Base-by-base conservation (phyloP, 345 rosid species). In the Nasturtium officinale region DNA sequence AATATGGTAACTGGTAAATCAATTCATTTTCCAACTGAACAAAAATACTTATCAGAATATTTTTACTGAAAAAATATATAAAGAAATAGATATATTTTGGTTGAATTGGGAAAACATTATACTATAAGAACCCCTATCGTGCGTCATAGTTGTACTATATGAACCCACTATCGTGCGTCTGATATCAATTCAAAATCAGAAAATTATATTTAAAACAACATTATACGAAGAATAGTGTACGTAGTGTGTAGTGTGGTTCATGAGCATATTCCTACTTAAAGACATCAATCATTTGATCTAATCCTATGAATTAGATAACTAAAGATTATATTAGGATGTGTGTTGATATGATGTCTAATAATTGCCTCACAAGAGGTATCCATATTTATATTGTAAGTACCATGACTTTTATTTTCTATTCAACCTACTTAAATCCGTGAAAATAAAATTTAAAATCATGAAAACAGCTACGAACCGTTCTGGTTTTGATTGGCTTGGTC, bases 281-380 rank as follows among this genome's bases (percentile, higher is more conserved):
- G 65, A 56, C 54, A 73, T 73, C 77, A 73, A 73, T 73, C 6
- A 65, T 73, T 65, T 45, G 71, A 46, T 45, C 25, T 65, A 65
- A 65, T 55, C 57, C 71, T 65, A 46, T 55, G 65, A 46, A 56
- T 10, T 55, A 23, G 32, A 47, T 62, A 7, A 38, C 30, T 60
- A 2, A 37, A 60, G 29, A 35, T 8, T 51, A 62, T 25, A 43
- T 63, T 62, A 63, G 37, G 77, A 63, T 63, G 32, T 10, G 50
- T 40, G 45, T 43, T 64, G 77, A 54, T 43, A 45, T 47, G 30
- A 57, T 74, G 78, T 35, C 43, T 61, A 74, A 74, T 74, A 56
- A 66, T 74, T 65, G 72, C 21, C 21, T 47, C 67, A 13, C 43
- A 33, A 17, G 50, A 53, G 37, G 65, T 26, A 56, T 25, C 29